These are phyloP conservation scores for Fusarium sp. DNA, from an alignment of 2,329 filamentous ascomycete species.

Conservation along the genomic window DNA sequence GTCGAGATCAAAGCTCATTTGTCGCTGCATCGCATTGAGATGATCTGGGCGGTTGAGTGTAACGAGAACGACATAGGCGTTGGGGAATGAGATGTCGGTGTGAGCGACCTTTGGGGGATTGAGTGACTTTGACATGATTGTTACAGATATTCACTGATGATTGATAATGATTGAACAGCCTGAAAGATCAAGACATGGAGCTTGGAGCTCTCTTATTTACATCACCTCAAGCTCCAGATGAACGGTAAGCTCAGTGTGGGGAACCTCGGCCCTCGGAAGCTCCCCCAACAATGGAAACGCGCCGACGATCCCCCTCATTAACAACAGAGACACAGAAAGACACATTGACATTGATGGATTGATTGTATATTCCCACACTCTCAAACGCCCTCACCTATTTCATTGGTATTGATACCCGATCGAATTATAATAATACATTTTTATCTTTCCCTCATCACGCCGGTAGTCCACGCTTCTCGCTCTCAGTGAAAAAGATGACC, in stretches of 20 bases:
- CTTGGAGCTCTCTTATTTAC: constrained; percentile 20
- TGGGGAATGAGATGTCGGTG: constrained; percentile 63
- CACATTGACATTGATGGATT: not conserved
- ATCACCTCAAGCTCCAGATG: constrained; percentile 7
- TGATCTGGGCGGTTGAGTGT: constrained; percentile 69
- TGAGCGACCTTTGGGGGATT: constrained; percentile 58
- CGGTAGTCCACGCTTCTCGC: constrained; percentile 88
- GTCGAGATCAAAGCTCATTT: constrained; percentile 63
- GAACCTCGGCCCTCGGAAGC: constrained; percentile 49
- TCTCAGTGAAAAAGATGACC: constrained; percentile 97
- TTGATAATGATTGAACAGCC: not conserved
- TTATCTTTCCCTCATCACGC: constrained; percentile 58
- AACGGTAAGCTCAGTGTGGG: constrained; percentile 43
- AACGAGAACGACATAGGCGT: constrained; percentile 67
- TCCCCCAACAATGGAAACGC: constrained; percentile 24
- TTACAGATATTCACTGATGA: constrained; percentile 2
- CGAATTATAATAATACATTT: constrained; percentile 36
- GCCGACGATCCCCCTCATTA: constrained; percentile 28
- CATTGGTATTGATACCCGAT: constrained; percentile 28
- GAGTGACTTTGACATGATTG: constrained; percentile 47
- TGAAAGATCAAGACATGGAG: not conserved
- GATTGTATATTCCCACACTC: constrained; percentile 25
- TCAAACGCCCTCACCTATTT: constrained; percentile 17
- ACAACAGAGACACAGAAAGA: not conserved
- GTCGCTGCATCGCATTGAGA: constrained; percentile 68